These are phyloP conservation scores for Fusarium sp. DNA, from an alignment of 2,329 filamentous ascomycete species.

Conservation along the genomic window DNA sequence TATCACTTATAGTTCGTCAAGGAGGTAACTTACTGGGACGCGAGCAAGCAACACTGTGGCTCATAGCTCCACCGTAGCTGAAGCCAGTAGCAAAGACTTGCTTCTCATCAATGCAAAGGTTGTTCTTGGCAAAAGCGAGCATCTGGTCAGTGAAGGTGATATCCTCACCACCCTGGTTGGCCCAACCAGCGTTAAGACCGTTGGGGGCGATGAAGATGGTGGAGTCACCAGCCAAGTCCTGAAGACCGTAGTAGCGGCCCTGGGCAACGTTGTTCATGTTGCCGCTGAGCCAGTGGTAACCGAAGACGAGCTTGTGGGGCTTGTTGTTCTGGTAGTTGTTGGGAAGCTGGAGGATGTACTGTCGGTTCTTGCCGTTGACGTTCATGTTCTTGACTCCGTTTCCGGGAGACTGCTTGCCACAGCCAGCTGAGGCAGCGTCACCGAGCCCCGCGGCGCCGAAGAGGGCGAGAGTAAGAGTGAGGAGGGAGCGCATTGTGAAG, in stretches of 20 bases:
- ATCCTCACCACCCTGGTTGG: constrained; percentile 58
- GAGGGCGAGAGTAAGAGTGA: constrained; percentile 24
- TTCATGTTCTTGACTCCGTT: constrained; percentile 52
- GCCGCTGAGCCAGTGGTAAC: constrained; percentile 57
- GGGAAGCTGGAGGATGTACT: constrained; percentile 57
- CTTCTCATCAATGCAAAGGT: constrained; percentile 59
- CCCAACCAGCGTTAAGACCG: constrained; percentile 59
- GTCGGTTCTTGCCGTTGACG: constrained; percentile 50
- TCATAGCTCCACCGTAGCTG: constrained; percentile 61
- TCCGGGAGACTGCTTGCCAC: constrained; percentile 51
- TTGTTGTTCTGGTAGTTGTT: constrained; percentile 45
- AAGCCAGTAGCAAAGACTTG: constrained; percentile 61
- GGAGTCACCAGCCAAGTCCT: constrained; percentile 51
- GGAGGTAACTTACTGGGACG: constrained; percentile 44
- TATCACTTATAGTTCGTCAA: fast-evolving
- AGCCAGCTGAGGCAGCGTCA: constrained; percentile 52
- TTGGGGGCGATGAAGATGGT: constrained; percentile 61
- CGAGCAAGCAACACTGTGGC: constrained; percentile 58
- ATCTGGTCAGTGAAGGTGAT: constrained; percentile 58
- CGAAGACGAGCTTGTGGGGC: constrained; percentile 50
- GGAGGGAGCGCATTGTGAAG: constrained; percentile 16
- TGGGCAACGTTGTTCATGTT: constrained; percentile 55
- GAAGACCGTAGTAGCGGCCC: constrained; percentile 58
- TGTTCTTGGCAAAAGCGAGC: constrained; percentile 53
- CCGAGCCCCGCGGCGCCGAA: constrained; percentile 25